Evolutionary conservation across 129 eudicot genomes (phyloP).

Genomic region (Lactuca sativa): DNA sequence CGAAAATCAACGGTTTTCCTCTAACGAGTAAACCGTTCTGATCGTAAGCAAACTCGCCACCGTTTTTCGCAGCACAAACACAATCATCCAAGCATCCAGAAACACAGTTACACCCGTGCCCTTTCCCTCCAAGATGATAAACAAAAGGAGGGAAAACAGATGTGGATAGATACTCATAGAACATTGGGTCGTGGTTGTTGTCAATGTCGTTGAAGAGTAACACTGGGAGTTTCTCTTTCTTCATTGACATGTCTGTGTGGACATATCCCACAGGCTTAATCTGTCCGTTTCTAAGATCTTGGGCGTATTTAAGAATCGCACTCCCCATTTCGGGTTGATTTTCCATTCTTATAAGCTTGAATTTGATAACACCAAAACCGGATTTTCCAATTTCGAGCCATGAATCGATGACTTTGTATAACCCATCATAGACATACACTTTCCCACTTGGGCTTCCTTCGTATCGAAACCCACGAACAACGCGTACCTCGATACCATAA

Average conservation of each 20-base stretch:
- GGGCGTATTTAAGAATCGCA: conserved; percentile 45
- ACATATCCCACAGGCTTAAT: conserved; percentile 56
- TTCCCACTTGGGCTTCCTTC: conserved; percentile 43
- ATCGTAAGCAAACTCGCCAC: conserved; percentile 71
- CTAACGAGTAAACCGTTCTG: conserved; percentile 50
- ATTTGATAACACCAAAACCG: conserved; percentile 76
- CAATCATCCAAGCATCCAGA: conserved; percentile 58
- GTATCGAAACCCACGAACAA: conserved; percentile 37
- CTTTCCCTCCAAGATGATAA: conserved; percentile 29
- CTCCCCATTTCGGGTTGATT: conserved; percentile 78
- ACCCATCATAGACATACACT: conserved; percentile 75
- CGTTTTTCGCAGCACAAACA: conserved; percentile 61
- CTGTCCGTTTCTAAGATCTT: conserved; percentile 42
- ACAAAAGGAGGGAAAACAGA: conserved; percentile 67
- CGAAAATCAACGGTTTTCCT: conserved; percentile 66
- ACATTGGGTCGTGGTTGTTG: conserved; percentile 53
- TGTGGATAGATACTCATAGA: conserved; percentile 47
- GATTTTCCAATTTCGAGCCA: conserved; percentile 72
- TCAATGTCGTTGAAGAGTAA: conserved; percentile 66
- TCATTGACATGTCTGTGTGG: conserved; percentile 49
- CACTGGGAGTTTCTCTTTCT: conserved; percentile 63
- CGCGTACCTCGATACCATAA: conserved; percentile 37
- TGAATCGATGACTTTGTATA: conserved; percentile 49
- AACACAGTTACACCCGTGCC: conserved; percentile 58
- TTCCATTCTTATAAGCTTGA: conserved; percentile 59